Conservation (phyloP, 176 grass and related monocot species). For the Stipa capillata region DNA sequence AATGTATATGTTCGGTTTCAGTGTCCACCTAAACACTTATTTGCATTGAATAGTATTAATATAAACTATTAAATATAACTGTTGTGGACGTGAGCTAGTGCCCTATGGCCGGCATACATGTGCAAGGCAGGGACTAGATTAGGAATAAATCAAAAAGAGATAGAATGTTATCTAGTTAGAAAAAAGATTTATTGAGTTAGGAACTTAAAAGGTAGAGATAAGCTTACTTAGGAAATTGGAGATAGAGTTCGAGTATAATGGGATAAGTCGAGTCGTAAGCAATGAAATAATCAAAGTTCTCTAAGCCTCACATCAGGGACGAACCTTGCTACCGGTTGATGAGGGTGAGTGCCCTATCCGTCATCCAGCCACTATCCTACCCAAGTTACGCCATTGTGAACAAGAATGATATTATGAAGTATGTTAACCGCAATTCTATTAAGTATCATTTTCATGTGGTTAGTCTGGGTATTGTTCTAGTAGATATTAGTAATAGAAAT, state of each 20-base stretch:
- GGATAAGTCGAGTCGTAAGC: background rate
- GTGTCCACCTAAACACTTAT: too few species aligned
- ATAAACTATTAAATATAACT: too few species aligned
- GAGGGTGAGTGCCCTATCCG: background rate
- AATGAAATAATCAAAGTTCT: background rate
- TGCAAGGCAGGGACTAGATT: too few species aligned
- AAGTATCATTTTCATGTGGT: background rate
- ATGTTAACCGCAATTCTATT: background rate
- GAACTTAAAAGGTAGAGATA: background rate
- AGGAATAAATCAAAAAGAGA: slow-evolving; percentile 3
- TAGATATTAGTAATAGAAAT: background rate
- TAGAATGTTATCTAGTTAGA: too few species aligned
- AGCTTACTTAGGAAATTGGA: background rate
- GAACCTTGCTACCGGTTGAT: too few species aligned
- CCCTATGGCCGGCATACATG: too few species aligned
- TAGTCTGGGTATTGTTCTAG: background rate
- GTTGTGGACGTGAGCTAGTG: background rate
- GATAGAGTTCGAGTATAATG: background rate
- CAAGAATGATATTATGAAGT: background rate
- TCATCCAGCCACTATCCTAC: background rate
- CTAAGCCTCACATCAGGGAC: background rate
- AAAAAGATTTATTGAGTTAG: too few species aligned
- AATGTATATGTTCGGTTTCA: too few species aligned
- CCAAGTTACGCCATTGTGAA: background rate
- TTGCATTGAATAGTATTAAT: too few species aligned